These are phyloP conservation scores for Aspergillus leporis DNA, from an alignment of 495 filamentous ascomycete genomes.

Conservation along the genomic window DNA sequence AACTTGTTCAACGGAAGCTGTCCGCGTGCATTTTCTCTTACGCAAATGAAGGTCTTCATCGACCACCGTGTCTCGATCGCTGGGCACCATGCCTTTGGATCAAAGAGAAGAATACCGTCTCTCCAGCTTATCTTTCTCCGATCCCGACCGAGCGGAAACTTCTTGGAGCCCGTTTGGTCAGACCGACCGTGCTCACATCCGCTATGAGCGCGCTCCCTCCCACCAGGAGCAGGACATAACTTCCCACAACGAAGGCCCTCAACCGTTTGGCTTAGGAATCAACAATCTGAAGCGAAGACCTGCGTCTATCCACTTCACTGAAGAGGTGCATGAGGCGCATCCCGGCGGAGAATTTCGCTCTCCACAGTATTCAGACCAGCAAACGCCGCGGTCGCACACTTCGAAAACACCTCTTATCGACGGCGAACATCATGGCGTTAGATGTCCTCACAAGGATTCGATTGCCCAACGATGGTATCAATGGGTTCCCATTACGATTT, in stretches of 20 bases:
- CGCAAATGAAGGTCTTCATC: not conserved
- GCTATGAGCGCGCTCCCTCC: not conserved
- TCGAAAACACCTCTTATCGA: slow-evolving; percentile 5
- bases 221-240: not conserved
- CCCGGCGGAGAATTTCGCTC: not conserved
- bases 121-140: not conserved
- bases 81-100: slow-evolving; percentile 2
- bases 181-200: slow-evolving; percentile 6
- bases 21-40: not conserved
- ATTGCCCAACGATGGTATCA: slow-evolving; percentile 43
- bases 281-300: not conserved
- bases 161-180: slow-evolving; percentile 1
- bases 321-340: not conserved
- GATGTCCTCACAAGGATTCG: slow-evolving; percentile 23
- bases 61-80: not conserved
- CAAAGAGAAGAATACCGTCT: slow-evolving; percentile 6
- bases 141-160: not conserved
- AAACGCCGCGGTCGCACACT: not conserved
- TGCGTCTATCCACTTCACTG: not conserved
- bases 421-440: slow-evolving; percentile 5
- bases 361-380: not conserved
- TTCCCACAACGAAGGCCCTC: not conserved
- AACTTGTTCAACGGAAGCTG: not conserved
- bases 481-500: slow-evolving; percentile 59
- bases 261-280: not conserved